Conservation (phyloP, 768 basidiomycete species). For the Saitozyma podzolica region DNA sequence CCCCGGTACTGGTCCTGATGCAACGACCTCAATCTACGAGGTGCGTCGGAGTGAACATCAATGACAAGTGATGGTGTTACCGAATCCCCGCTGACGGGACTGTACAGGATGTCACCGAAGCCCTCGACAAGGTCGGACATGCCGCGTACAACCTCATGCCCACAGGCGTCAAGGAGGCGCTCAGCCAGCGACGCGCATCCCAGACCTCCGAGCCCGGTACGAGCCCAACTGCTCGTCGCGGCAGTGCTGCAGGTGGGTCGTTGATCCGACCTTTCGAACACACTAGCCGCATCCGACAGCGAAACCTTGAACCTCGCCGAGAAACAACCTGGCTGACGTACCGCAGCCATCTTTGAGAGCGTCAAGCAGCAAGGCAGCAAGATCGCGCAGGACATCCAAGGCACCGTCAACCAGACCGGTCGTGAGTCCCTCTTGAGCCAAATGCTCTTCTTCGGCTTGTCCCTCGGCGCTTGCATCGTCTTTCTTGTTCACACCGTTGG, state of each 20-base stretch:
- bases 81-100: background rate
- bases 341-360: conserved; percentile 16
- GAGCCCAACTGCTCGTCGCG: background rate
- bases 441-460: background rate
- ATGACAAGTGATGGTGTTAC: background rate
- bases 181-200: conserved; percentile 16
- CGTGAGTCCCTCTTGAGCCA: background rate
- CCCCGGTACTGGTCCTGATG: conserved; percentile 27
- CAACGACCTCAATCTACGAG: conserved; percentile 37
- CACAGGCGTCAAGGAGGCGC: conserved; percentile 31
- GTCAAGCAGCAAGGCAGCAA: conserved; percentile 30
- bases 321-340: background rate
- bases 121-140: conserved; percentile 34
- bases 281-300: too few species aligned
- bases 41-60: background rate
- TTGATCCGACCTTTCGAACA: too few species aligned
- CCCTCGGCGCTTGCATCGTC: background rate
- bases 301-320: too few species aligned
- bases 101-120: conserved; percentile 35
- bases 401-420: conserved; percentile 18
- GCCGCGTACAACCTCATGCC: conserved; percentile 42
- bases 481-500: background rate
- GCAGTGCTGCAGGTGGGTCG: conserved; percentile 19
- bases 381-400: conserved; percentile 21
- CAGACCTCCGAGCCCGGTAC: background rate